phyloP scores from a whole-genome alignment of 257 asterid species.

The Schizonepeta tenuifolia region DNA sequence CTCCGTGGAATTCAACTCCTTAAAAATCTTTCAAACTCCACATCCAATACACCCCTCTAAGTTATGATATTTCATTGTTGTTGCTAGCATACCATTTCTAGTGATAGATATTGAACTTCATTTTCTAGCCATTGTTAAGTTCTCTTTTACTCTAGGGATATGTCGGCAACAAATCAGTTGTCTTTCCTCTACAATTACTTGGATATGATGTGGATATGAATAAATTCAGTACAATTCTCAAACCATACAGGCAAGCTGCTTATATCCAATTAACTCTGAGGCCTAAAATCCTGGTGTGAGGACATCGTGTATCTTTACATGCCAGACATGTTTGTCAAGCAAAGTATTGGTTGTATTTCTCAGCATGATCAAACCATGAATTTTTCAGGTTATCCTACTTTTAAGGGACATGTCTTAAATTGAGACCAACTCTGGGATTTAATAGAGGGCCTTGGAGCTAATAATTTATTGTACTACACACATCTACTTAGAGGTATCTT shows the following conservation, averaged over 20 bases:
- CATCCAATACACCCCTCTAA: too few relatives aligned
- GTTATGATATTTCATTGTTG: background rate
- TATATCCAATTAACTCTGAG: slow-evolving; percentile 48
- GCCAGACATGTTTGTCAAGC: slow-evolving; percentile 34
- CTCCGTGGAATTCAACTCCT: too few relatives aligned
- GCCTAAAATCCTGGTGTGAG: slow-evolving; percentile 51
- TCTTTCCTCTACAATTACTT: slow-evolving; percentile 90
- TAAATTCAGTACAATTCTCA: slow-evolving; percentile 97
- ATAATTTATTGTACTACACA: slow-evolving; percentile 80
- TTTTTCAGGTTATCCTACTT: slow-evolving; percentile 92
- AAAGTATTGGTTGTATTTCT: background rate
- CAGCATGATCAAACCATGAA: slow-evolving; percentile 32
- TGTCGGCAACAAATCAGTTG: slow-evolving; percentile 98
- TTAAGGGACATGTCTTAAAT: slow-evolving; percentile 95
- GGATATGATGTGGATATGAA: slow-evolving; percentile 97
- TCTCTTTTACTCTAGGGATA: slow-evolving; percentile 65
- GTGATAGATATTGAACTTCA: slow-evolving; percentile 25
- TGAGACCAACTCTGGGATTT: slow-evolving; percentile 95
- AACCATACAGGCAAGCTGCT: slow-evolving; percentile 99
- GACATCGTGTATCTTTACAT: slow-evolving; percentile 43
- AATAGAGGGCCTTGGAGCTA: slow-evolving; percentile 92
- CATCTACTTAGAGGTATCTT: slow-evolving; percentile 89
- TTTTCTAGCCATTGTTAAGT: slow-evolving; percentile 22
- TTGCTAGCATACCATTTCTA: slow-evolving; percentile 12
- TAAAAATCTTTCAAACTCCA: too few relatives aligned